phyloP scores from a whole-genome alignment of 495 filamentous ascomycete genomes.

The Penicillium cinerascens region DNA sequence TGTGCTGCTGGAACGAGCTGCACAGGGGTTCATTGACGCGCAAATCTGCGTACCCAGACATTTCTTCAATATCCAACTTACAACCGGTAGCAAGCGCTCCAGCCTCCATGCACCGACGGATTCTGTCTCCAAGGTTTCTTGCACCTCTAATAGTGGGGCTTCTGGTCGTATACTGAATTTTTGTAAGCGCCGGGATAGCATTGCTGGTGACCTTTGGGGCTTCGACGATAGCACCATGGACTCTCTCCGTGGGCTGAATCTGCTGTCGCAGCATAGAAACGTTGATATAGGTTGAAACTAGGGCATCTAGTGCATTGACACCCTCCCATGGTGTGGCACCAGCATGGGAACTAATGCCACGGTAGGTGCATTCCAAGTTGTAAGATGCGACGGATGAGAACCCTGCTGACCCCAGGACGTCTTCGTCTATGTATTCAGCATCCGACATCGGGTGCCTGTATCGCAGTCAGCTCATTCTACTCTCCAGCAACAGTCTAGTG shows the following conservation, averaged over 20 bases:
- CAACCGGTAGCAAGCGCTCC: conserved; percentile 57
- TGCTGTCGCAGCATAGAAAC: conserved; percentile 62
- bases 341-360: conserved; percentile 52
- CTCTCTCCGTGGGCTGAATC: conserved; percentile 42
- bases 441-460: too few relatives aligned
- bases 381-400: conserved; percentile 47
- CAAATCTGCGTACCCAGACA: too few relatives aligned
- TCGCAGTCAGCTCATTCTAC: too few relatives aligned
- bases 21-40: too few relatives aligned
- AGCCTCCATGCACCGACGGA: conserved; percentile 55
- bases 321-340: conserved; percentile 63
- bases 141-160: conserved; percentile 38
- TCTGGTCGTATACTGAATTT: conserved; percentile 56
- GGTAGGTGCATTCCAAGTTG: conserved; percentile 45
- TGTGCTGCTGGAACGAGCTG: too few relatives aligned
- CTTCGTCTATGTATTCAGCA: conserved; percentile 12
- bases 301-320: conserved; percentile 63
- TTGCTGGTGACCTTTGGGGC: conserved; percentile 42
- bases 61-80: conserved; percentile 37
- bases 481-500: too few relatives aligned
- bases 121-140: conserved; percentile 44
- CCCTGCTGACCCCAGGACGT: conserved; percentile 32
- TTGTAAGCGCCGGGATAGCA: conserved; percentile 52
- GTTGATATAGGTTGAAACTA: conserved; percentile 58
- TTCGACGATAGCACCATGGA: conserved; percentile 45